A percentile compares a stretch with the other conserved stretches of the same genome.
phyloP scores from a whole-genome alignment of 2,329 filamentous ascomycete species.

The Phaeoacremonium minimum region DNA sequence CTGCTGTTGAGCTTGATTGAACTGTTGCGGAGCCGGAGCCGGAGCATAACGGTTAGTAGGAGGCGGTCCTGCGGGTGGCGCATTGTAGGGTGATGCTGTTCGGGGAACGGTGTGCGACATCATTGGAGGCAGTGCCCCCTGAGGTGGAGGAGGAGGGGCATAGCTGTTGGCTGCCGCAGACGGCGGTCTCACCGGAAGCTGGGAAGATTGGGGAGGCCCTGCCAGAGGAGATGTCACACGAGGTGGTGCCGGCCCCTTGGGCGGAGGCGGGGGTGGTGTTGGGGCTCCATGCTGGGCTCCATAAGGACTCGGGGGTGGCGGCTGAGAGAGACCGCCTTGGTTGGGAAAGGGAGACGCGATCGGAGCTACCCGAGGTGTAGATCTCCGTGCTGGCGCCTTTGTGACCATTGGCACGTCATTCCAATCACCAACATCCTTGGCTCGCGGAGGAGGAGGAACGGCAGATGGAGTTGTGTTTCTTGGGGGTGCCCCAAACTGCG shows the following conservation, averaged over 20 bases:
- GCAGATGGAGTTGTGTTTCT: conserved; percentile 65
- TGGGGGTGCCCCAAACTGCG: conserved; percentile 29
- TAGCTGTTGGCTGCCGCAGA: conserved; percentile 61
- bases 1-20: conserved; percentile 35
- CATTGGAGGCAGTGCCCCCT: conserved; percentile 32
- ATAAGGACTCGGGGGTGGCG: conserved; percentile 55
- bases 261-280: conserved; percentile 76
- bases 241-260: conserved; percentile 69
- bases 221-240: conserved; percentile 69
- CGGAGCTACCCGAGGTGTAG: conserved; percentile 66
- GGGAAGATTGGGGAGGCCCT: conserved; percentile 46
- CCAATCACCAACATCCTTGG: conserved; percentile 76
- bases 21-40: conserved; percentile 51
- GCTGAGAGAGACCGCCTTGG: conserved; percentile 51
- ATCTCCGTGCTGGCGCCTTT: conserved; percentile 68
- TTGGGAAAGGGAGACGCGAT: conserved; percentile 74
- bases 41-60: conserved; percentile 74
- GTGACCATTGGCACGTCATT: conserved; percentile 90
- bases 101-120: conserved; percentile 66
- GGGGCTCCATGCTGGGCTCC: conserved; percentile 55
- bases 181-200: conserved; percentile 41
- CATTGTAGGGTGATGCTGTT: conserved; percentile 81
- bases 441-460: conserved; percentile 62
- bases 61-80: conserved; percentile 66
- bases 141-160: conserved; percentile 49